phyloP scores from a whole-genome alignment of 306 rosid species.

The Lablab purpureus region DNA sequence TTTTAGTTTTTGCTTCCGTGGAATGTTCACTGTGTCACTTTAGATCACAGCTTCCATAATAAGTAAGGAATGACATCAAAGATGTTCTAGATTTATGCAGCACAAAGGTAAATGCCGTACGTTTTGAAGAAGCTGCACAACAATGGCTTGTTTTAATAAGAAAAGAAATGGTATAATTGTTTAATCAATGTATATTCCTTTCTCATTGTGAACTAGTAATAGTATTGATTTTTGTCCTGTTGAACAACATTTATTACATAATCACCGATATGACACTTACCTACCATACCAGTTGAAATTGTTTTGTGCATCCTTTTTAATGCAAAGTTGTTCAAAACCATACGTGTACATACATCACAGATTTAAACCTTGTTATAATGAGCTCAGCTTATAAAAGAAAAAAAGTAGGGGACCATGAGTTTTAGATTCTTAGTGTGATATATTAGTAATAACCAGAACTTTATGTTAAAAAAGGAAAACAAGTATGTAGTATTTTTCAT shows the following conservation, averaged over 20 bases:
- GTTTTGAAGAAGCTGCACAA: slow-evolving; percentile 12
- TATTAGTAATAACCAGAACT: neutral
- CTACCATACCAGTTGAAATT: slow-evolving; percentile 1
- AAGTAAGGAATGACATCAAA: slow-evolving; percentile 26
- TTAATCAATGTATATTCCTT: slow-evolving; percentile 22
- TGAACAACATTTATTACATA: slow-evolving; percentile 15
- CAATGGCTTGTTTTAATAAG: neutral
- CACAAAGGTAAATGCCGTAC: neutral
- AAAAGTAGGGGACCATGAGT: slow-evolving; percentile 28
- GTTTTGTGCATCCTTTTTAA: slow-evolving; percentile 21
- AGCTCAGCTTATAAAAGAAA: slow-evolving; percentile 6
- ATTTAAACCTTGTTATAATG: slow-evolving; percentile 17
- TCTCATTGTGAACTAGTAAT: neutral
- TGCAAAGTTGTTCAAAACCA: slow-evolving; percentile 26
- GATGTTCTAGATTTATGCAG: neutral
- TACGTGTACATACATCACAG: neutral
- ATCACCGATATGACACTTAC: slow-evolving; percentile 36
- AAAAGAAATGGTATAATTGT: neutral
- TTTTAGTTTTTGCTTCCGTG: slow-evolving; percentile 41
- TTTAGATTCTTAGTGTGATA: slow-evolving; percentile 25
- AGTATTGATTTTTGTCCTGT: slow-evolving; percentile 6
- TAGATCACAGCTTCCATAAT: slow-evolving; percentile 37
- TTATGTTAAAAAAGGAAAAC: neutral
- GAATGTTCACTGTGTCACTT: slow-evolving; percentile 46
- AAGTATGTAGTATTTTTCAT: neutral